Conservation (phyloP, 164 flowering plant genomes). For the Echeveria elegans region DNA sequence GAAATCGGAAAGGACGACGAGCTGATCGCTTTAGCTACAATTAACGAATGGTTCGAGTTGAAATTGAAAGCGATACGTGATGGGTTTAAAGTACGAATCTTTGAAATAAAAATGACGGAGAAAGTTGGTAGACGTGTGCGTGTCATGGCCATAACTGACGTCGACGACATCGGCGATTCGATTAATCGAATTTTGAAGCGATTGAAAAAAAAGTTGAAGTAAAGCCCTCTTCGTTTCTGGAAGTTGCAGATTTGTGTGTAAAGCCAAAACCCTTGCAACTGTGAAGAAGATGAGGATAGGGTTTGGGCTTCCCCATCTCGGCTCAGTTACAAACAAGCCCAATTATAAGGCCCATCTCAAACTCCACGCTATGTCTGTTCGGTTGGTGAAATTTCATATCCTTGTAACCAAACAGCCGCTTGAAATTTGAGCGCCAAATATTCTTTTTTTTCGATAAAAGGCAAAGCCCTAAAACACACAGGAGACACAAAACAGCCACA, state of each 20-base stretch:
- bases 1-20: conserved; percentile 29
- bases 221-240: neutral
- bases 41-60: conserved; percentile 12
- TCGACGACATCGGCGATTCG: neutral
- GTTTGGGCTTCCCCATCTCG: neutral
- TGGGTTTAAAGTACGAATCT: conserved; percentile 16
- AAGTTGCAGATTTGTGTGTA: neutral
- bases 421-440: conserved; percentile 3
- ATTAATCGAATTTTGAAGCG: too few species aligned
- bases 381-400: neutral
- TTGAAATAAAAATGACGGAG: conserved; percentile 13
- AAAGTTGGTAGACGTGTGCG: conserved; percentile 16
- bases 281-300: neutral
- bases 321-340: neutral
- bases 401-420: neutral
- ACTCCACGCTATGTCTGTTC: too few species aligned
- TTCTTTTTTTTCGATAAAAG: too few species aligned
- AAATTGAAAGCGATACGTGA: conserved; percentile 9
- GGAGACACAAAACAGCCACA: too few species aligned
- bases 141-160: conserved; percentile 25
- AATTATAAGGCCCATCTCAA: too few species aligned
- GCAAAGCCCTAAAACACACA: too few species aligned
- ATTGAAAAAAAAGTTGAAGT: too few species aligned
- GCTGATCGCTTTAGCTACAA: conserved; percentile 19
- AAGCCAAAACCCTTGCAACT: neutral